Conservation (phyloP, 352 stramenopile genomes). For the Nothophytophthora sp. region DNA sequence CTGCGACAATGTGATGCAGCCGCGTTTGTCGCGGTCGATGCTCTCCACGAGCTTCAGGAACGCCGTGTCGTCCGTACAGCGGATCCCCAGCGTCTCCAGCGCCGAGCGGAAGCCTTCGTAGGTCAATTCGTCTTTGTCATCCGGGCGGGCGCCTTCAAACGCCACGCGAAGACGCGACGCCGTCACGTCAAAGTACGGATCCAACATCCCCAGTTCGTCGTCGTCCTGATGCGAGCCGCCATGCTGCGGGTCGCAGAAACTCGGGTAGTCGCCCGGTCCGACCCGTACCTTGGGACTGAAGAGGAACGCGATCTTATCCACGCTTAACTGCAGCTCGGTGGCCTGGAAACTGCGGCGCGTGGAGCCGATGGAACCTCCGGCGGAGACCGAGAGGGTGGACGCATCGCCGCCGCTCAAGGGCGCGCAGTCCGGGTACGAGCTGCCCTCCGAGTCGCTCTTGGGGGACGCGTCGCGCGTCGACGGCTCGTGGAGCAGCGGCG, state of each 20-base stretch:
- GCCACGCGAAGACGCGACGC: conserved; percentile 64
- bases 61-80: conserved; percentile 63
- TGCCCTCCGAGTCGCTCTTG: conserved; percentile 18
- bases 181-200: conserved; percentile 88
- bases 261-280: conserved; percentile 38
- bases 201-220: conserved; percentile 82
- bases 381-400: not conserved
- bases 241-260: conserved; percentile 39
- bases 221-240: conserved; percentile 39
- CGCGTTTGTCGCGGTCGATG: conserved; percentile 49
- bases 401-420: conserved; percentile 7
- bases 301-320: conserved; percentile 84
- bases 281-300: conserved; percentile 59
- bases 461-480: conserved; percentile 13
- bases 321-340: conserved; percentile 73
- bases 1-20: conserved; percentile 60
- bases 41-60: conserved; percentile 76
- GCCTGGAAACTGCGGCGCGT: conserved; percentile 26
- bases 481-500: conserved; percentile 23
- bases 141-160: conserved; percentile 65
- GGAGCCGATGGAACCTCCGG: not conserved
- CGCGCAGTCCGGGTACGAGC: conserved; percentile 9
- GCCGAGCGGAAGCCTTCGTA: conserved; percentile 63
- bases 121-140: conserved; percentile 46
- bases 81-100: conserved; percentile 70